Evolutionary conservation across 2,329 filamentous ascomycete genomes (phyloP).

Genomic region (Dothideomycetes sp.): DNA sequence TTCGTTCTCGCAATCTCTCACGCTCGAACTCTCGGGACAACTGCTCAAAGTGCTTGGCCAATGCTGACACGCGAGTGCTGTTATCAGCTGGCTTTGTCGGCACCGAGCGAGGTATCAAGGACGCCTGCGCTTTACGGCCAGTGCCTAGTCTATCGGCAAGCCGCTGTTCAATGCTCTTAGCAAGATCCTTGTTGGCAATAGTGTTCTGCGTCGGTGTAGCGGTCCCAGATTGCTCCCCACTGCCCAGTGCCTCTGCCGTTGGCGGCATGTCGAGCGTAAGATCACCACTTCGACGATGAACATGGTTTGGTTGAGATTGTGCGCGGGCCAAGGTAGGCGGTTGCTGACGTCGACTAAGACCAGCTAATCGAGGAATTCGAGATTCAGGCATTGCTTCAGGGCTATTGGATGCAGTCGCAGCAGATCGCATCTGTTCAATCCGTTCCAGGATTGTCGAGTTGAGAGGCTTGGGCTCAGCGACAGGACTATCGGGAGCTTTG

Average conservation of each 20-base stretch:
- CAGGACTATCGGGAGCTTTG: constrained; percentile 16
- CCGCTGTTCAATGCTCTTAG: constrained; percentile 54
- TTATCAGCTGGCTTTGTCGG: constrained; percentile 48
- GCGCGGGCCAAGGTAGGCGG: constrained; percentile 38
- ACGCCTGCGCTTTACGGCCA: constrained; percentile 45
- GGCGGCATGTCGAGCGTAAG: constrained; percentile 1
- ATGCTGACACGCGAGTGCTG: constrained; percentile 67
- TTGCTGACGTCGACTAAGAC: constrained; percentile 21
- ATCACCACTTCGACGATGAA: constrained; percentile 14
- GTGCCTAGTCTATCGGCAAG: constrained; percentile 63
- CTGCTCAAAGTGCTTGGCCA: constrained; percentile 94
- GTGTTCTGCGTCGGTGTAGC: constrained; percentile 7
- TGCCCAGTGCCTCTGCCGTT: constrained; percentile 7
- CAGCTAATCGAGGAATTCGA: constrained; percentile 22
- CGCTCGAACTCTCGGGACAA: constrained; percentile 94
- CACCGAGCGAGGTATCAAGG: constrained; percentile 80
- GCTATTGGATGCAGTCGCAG: constrained; percentile 14
- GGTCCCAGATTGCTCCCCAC: constrained; percentile 7
- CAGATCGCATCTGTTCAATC: constrained; percentile 26
- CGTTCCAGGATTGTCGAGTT: constrained; percentile 24
- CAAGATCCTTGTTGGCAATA: constrained; percentile 12
- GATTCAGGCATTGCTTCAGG: constrained; percentile 17
- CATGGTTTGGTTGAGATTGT: constrained; percentile 37
- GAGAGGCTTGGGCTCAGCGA: constrained; percentile 21
- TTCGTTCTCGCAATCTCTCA: constrained; percentile 76